Evolutionary conservation across 2,329 filamentous ascomycete species (phyloP), one percentile per base, ranked within the genome.

Genomic region (Chlorencoelia australis): DNA sequence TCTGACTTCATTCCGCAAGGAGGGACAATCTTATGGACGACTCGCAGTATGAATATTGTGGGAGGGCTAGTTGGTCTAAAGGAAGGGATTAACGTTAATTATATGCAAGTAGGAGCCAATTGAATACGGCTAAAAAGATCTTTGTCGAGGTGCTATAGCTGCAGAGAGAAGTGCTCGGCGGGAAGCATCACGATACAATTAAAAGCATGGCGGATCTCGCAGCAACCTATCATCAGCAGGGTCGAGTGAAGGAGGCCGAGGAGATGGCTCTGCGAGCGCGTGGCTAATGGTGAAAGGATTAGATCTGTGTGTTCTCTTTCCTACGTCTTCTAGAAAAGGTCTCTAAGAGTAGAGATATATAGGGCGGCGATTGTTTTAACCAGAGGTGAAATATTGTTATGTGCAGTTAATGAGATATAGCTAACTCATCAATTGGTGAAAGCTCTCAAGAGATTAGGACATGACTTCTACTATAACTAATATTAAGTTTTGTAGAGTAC

Each of bases 111-210:
- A 14, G 7, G 10, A 29, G 34, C 25, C 28, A 16, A 6, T 30
- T 30, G 4, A 16, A 16, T n/a, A 16, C 15, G 17, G 28, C 28
- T 19, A 16, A 30, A 19, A 5, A 15, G 7, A 4, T 30, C 5
- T 10, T 16, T 7, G 14, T 30, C 14, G n/a, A 16, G 6, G 28
- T 29, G 13, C 33, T 30, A 5, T 8, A 30, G 6, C 5, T 21
- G 9, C 15, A 14, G 7, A 34, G 22, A 25, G 21, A 21, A 13
- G 16, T 28, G 11, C 31, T 39, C 4, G 37, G 37, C 14, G 37
- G 13, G 22, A 24, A 34, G 21, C 37, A 39, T 24, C 30, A 30
- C 15, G 26, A 30, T 18, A 39, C 37, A 13, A 28, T 39, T 18
- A 2, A 3, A 21, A 31, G 24, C 13, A 35, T 39, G 37, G 31